These are phyloP conservation scores for Lachnellula arida DNA, from an alignment of 2,329 filamentous ascomycete genomes.

Conservation along the genomic window DNA sequence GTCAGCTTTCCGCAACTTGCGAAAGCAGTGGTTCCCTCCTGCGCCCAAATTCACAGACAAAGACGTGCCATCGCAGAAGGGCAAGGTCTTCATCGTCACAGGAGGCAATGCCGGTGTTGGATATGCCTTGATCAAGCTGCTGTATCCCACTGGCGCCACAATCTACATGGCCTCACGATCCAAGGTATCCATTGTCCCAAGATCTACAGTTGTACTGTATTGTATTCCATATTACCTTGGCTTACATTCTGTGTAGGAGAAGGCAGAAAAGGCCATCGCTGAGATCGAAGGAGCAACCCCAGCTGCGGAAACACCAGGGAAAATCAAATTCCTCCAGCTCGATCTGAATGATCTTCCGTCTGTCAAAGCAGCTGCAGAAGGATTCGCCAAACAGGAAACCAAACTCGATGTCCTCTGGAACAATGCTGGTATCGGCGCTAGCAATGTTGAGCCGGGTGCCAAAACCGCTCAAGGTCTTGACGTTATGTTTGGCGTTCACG, in stretches of 20 bases:
- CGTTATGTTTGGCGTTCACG: slow-evolving; percentile 12
- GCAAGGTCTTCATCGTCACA: slow-evolving; percentile 14
- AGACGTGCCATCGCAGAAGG: slow-evolving; percentile 16
- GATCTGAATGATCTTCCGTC: slow-evolving; percentile 35
- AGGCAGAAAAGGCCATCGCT: slow-evolving; percentile 31
- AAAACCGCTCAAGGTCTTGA: slow-evolving; percentile 13
- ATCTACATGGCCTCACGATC: slow-evolving; percentile 41
- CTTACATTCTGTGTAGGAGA: no score
- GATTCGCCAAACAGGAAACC: slow-evolving; percentile 32
- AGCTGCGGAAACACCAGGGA: slow-evolving; percentile 18
- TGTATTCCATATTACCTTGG: no score
- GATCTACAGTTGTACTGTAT: no score
- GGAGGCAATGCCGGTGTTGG: slow-evolving; percentile 25
- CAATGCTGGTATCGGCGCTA: slow-evolving; percentile 26
- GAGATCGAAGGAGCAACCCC: slow-evolving; percentile 29
- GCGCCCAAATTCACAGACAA: slow-evolving; percentile 37
- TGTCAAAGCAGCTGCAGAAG: slow-evolving; percentile 32
- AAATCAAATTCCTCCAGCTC: slow-evolving; percentile 33
- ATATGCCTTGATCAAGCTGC: slow-evolving; percentile 32
- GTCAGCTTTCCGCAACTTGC: no score
- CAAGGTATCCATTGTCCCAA: slow-evolving; percentile 8
- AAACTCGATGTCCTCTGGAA: slow-evolving; percentile 37
- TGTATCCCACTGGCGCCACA: slow-evolving; percentile 36
- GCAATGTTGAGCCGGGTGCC: slow-evolving; percentile 1
- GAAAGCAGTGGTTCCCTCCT: slow-evolving; percentile 24